Evolutionary conservation across 768 basidiomycete species (phyloP).

Genomic region (Rhodotorula babjevae): DNA sequence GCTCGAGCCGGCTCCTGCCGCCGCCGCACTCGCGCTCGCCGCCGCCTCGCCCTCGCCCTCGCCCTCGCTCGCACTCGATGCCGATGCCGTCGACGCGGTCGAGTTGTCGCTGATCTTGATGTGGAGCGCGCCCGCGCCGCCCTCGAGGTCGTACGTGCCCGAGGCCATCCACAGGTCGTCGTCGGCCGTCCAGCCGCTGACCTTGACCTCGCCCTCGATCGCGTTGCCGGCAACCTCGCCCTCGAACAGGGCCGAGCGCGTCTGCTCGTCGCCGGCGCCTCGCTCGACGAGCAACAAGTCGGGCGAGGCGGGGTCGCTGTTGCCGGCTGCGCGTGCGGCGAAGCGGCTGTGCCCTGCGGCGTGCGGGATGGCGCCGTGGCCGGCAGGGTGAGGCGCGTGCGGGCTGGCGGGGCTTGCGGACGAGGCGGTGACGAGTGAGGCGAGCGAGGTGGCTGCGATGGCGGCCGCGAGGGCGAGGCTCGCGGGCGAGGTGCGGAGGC

Average conservation of each 20-base stretch:
- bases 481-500: neutral
- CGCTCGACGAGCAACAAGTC: neutral
- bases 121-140: neutral
- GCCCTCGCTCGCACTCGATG: too few species aligned
- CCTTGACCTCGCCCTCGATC: neutral
- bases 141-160: neutral
- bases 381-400: too few species aligned
- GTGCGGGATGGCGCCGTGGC: too few species aligned
- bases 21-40: too few species aligned
- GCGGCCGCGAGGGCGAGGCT: neutral
- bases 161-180: neutral
- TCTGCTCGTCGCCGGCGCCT: neutral
- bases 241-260: neutral
- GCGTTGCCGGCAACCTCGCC: neutral
- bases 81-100: neutral
- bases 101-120: neutral
- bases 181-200: neutral
- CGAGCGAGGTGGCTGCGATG: too few species aligned
- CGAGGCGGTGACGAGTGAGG: too few species aligned
- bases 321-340: neutral
- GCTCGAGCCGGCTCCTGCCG: too few species aligned
- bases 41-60: too few species aligned
- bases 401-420: too few species aligned
- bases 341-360: too few species aligned
- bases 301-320: neutral